Conservation (phyloP, 371 early-diverging fungal genomes). For the Mucor saturninus region DNA sequence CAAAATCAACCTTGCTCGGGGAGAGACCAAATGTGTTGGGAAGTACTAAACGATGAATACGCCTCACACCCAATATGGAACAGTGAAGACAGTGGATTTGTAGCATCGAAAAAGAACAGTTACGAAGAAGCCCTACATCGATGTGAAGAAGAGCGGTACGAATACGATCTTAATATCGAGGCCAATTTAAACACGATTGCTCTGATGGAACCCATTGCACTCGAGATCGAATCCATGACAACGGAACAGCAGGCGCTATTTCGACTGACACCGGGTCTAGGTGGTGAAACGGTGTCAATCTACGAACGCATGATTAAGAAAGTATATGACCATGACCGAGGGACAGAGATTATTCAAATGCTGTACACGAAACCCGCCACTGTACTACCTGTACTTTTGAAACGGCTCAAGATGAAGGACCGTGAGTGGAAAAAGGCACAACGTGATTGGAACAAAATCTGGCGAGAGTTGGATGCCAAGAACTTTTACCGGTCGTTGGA, state of each 20-base stretch:
- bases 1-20: conserved; percentile 74
- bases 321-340: conserved; percentile 89
- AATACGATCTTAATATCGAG: conserved; percentile 97
- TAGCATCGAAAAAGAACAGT: conserved; percentile 87
- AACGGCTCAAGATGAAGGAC: conserved; percentile 95
- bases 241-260: conserved; percentile 77
- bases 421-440: conserved; percentile 89
- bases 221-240: conserved; percentile 73
- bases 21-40: conserved; percentile 84
- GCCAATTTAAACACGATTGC: conserved; percentile 90
- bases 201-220: conserved; percentile 85
- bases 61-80: conserved; percentile 94
- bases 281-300: conserved; percentile 84
- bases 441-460: conserved; percentile 94
- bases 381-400: conserved; percentile 94
- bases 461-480: conserved; percentile 93
- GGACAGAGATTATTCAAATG: conserved; percentile 90
- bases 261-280: conserved; percentile 77
- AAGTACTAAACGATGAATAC: conserved; percentile 94
- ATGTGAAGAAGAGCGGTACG: conserved; percentile 94
- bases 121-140: conserved; percentile 94
- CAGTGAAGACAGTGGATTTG: conserved; percentile 92
- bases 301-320: conserved; percentile 90
- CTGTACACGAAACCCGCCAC: conserved; percentile 90
- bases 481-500: conserved; percentile 98